Conservation (phyloP, 129 eudicot species). For the Saussurea involucrata region DNA sequence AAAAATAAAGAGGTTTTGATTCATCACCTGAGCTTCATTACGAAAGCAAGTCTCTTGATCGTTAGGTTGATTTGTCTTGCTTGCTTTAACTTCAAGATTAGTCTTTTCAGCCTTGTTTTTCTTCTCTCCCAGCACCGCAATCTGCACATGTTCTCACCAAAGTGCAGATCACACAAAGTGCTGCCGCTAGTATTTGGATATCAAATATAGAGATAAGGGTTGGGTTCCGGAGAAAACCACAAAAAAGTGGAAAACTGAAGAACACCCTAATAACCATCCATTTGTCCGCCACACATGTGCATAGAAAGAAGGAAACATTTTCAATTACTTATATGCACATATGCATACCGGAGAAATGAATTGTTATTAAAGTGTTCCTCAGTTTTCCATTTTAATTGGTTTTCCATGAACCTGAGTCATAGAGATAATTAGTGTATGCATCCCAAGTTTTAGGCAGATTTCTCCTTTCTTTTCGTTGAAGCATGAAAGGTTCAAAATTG, state of each 20-base stretch:
- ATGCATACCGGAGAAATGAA: not conserved
- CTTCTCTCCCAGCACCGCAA: slow-evolving; percentile 32
- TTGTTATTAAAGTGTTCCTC: not conserved
- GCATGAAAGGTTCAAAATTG: too few relatives aligned
- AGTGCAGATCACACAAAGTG: not conserved
- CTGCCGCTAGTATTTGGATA: not conserved
- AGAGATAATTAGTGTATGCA: too few relatives aligned
- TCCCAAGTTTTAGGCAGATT: too few relatives aligned
- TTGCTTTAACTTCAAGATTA: slow-evolving; percentile 7
- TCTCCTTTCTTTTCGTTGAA: too few relatives aligned
- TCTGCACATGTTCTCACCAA: slow-evolving; percentile 12
- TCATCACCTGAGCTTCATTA: not conserved
- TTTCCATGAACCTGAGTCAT: too few relatives aligned
- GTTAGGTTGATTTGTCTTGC: slow-evolving; percentile 3
- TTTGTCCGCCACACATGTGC: not conserved
- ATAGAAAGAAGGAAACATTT: too few relatives aligned
- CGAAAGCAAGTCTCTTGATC: not conserved
- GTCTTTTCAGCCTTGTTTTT: slow-evolving; percentile 11
- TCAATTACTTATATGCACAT: not conserved
- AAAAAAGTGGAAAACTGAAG: too few relatives aligned
- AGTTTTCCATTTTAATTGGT: not conserved
- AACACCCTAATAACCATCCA: not conserved
- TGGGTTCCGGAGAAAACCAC: too few relatives aligned
- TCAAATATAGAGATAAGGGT: too few relatives aligned
- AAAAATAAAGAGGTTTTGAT: not conserved